Evolutionary conservation across 306 rosid genomes (phyloP), one percentile per base, ranked within the genome.

Genomic region (Albizia julibrissin): DNA sequence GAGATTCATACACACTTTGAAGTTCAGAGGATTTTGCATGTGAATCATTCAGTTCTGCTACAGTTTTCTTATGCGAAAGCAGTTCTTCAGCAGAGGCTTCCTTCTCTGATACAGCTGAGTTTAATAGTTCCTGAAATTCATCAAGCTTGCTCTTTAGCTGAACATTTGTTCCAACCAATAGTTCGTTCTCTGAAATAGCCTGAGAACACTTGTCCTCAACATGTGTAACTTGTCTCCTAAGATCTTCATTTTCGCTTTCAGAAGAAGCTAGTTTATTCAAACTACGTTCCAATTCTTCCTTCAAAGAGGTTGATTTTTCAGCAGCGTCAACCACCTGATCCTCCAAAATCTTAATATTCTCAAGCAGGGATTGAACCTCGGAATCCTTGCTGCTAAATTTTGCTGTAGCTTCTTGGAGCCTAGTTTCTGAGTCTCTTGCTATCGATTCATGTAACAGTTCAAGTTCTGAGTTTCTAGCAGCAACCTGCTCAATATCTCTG

Each of bases 81-180:
- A 95, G 91, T 79, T 91, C 87, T 83, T 79, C 90, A 67, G 81
- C 52, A 79, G 87, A 52, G 62, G 80, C 81, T 76, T 93, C 97
- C 85, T 89, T 95, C 85, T 93, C 97, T 5, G 91, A 88, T 81
- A 82, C 69, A 82, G 89, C 80, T 78, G 86, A 79, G 78, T 87
- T 88, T 78, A 95, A 50, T 33, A 86, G 81, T 76, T 91, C 97
- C 77, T 89, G 91, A 78, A 95, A 94, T 82, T 95, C 98, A 74
- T 88, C 93, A 81, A 93, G 81, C 92, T 87, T 93, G 83, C 85
- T 82, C 85, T 89, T 92, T 80, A 96, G 89, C 74, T 96, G 97
- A 86, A 67, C 56, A 86, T 93, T 93, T 67, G 91, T 93, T 77
- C 81, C 93, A n/a, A 89, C 90, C 82, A 96, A 86, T 76, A 92